phyloP scores from a whole-genome alignment of 306 rosid species.

The Psophocarpus tetragonolobus region DNA sequence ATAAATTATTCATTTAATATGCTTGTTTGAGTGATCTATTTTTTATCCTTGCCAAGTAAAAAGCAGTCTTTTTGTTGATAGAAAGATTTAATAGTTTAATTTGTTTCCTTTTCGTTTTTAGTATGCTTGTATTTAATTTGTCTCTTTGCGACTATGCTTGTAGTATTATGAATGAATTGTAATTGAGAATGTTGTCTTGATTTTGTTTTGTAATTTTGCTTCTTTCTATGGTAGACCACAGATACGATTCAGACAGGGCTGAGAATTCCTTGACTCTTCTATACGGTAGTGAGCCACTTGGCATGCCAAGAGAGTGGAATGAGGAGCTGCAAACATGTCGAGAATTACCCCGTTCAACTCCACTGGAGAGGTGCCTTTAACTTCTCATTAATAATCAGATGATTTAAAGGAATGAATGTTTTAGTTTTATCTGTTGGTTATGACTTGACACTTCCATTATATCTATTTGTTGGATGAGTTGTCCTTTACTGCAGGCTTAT shows the following conservation, averaged over 20 bases:
- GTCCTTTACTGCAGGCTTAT: conserved; percentile 57
- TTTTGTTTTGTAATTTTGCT: not conserved
- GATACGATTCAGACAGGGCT: conserved; percentile 78
- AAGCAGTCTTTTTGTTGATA: not conserved
- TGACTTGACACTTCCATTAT: conserved; percentile 18
- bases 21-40: not conserved
- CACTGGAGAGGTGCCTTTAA: conserved; percentile 66
- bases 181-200: conserved; percentile 26
- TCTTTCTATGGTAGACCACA: conserved; percentile 61
- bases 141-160: not conserved
- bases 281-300: conserved; percentile 81
- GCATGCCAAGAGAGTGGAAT: conserved; percentile 97
- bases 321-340: conserved; percentile 95
- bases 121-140: too few relatives aligned
- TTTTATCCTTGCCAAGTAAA: not conserved
- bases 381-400: not conserved
- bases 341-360: conserved; percentile 72
- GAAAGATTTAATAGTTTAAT: not conserved
- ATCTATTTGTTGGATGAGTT: conserved; percentile 10
- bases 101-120: too few relatives aligned
- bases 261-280: conserved; percentile 79
- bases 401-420: not conserved
- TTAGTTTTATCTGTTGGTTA: conserved; percentile 9
- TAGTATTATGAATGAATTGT: not conserved
- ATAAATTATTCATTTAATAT: not conserved